Base-by-base conservation (phyloP, 1,284 basidiomycete species). In the Sporisorium sorghi region DNA sequence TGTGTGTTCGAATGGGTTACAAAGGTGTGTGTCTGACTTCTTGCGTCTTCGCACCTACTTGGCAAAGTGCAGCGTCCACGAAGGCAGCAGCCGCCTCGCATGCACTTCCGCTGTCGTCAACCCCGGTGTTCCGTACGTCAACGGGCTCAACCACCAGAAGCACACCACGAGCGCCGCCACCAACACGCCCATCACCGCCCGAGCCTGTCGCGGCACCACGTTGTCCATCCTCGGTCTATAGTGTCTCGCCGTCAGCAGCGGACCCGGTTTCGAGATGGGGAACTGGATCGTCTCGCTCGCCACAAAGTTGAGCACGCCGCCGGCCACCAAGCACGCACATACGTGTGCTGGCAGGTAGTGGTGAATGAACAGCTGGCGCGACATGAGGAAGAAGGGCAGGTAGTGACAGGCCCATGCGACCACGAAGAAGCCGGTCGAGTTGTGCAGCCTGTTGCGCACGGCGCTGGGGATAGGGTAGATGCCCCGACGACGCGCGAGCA, bases 341-440 rank as follows among this genome's bases (percentile, higher is more conserved):
- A 99, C 88, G 84, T 87, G 86, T 17, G 86, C 86, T 6, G 96
- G 96, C 9, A 99, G 90, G 85, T 99, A 99, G 86, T 99, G 96
- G 85, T 99, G 96, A 40, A 99, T 87, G 88, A 84, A 83, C 33
- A 96, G 88, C 84, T 99, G 97, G 57, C 97, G 92, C 81, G 89
- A 91, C 94, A 99, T 97, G 35, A 97, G 88, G 90, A 93, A 99
- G 89, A 99, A 99, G 12, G 97, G 97, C 82, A 93, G 87, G 87
- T 97, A 99, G 86, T 99, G 97, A 71, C 92, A 93, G 8, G 89
- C 91, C 97, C 97, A 99, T 11, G 96, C 90, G 39, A 94, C 87
- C 54, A 94, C 86, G 89, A 99, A 98, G 88, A 98, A 97, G 35
- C 96, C 94, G 23, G 92, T 90, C 56, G 94, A 94, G 85, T 97